Evolutionary conservation across 2,329 filamentous ascomycete species (phyloP), one percentile per base, ranked within the genome.

Genomic region (Paraphoma sp.): DNA sequence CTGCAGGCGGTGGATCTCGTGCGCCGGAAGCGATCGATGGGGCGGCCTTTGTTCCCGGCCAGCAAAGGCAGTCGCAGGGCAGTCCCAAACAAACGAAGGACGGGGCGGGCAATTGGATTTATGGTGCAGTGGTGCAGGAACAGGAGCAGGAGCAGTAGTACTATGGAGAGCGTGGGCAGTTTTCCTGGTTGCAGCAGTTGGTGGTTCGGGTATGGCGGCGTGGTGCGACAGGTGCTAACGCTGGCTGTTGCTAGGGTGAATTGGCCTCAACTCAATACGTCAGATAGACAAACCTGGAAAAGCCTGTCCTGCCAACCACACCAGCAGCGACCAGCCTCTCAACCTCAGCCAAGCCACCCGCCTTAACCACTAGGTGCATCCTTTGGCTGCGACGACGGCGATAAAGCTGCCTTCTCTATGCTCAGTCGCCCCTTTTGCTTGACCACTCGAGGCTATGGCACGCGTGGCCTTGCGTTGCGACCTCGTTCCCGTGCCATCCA

Each of bases 1-100:
- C 52, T 56, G 61, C 31, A 51, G 12, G 47, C 48, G 57, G 53
- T 43, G 47, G 51, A 54, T 48, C 50, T 31, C 11, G 45, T 47
- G 40, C n/a, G 44, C 16, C 14, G 8, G 40, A 42, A 42, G 40
- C 40, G 40, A 42, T 42, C 40, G 40, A n/a, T n/a, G 11, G 40
- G 11, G 12, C 40, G 40, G 10, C 11, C 8, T 17, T 42, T 29
- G 18, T 38, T 18, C 4, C 10, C 38, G 33, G 11, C 33, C 9
- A 36, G 33, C 33, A 5, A 23, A 23, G 23, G 23, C 23, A 23
- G 23, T 23, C 23, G 38, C 48, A 51, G 28, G 4, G 48, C 48
- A 28, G 11, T 14, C 28, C n/a, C 41, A 45, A 12, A n/a, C 12
- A 44, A 45, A 29, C 48, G 28, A 45, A n/a, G 29, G 40, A 36